A percentile compares a stretch with the other conserved stretches of the same genome.
phyloP scores from a whole-genome alignment of 225 moss, liverwort and hornwort species.

The Physcomitrellopsis africana region DNA sequence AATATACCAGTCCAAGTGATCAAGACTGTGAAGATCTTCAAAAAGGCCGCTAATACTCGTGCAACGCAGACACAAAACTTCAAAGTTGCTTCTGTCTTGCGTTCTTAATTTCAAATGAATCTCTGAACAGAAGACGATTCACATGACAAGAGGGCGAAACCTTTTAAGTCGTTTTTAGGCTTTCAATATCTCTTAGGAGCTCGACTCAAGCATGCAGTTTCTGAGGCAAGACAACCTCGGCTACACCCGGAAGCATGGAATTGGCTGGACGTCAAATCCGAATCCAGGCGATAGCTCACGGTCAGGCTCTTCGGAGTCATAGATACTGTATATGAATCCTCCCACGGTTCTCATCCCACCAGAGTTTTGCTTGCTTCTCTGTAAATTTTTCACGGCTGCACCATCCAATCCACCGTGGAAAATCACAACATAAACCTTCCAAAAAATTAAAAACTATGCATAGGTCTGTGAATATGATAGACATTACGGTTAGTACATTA shows the following conservation, averaged over 20 bases:
- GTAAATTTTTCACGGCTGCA: constrained; percentile 69
- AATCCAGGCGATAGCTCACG: not conserved
- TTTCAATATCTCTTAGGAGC: constrained; percentile 8
- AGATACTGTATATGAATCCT: constrained; percentile 64
- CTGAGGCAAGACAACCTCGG: constrained; percentile 2
- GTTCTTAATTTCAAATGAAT: too few relatives aligned
- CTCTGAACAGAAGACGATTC: too few relatives aligned
- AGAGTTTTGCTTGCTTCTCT: constrained; percentile 72
- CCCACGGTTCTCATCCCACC: constrained; percentile 72
- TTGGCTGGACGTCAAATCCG: constrained; percentile 14
- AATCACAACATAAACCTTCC: constrained; percentile 17
- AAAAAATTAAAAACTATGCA: not conserved
- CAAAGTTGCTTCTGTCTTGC: too few relatives aligned
- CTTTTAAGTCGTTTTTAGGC: not conserved
- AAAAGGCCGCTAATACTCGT: too few relatives aligned
- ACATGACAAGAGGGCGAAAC: too few relatives aligned
- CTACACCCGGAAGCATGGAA: not conserved
- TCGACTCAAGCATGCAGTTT: constrained; percentile 1
- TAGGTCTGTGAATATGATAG: not conserved
- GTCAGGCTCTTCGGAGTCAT: constrained; percentile 29
- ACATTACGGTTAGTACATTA: not conserved
- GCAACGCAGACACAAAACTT: too few relatives aligned
- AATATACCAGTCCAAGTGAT: too few relatives aligned
- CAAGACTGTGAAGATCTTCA: too few relatives aligned
- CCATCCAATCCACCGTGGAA: constrained; percentile 21